Conservation (phyloP, 2,329 filamentous ascomycete genomes). For the Pseudogymnoascus sp. region DNA sequence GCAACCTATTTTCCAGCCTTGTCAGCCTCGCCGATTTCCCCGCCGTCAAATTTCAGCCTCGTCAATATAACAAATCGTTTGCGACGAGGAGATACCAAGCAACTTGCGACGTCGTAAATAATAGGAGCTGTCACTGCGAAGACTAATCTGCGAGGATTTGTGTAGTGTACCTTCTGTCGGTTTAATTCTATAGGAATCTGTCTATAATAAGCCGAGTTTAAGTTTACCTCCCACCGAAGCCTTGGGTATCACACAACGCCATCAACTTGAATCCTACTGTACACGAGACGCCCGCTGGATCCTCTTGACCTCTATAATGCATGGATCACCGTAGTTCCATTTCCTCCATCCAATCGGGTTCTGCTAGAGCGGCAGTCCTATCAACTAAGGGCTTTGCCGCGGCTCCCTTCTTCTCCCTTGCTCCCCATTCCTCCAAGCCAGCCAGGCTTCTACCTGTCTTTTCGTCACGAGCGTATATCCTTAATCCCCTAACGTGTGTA, state of each 20-base stretch:
- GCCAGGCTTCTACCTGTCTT: conserved; percentile 18
- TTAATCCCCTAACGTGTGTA: conserved; percentile 90
- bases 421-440: conserved; percentile 14
- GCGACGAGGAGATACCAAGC: neutral
- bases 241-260: conserved; percentile 4
- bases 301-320: neutral
- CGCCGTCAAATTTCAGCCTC: neutral
- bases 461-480: conserved; percentile 59
- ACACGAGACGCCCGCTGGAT: neutral
- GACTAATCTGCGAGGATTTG: neutral
- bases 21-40: neutral
- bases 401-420: conserved; percentile 11
- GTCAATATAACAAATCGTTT: neutral
- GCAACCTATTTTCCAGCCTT: neutral
- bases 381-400: neutral
- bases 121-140: neutral
- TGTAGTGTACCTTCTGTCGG: neutral
- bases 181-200: neutral
- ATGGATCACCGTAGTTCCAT: conserved; percentile 26
- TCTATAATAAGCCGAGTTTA: neutral
- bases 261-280: neutral
- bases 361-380: conserved; percentile 19
- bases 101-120: neutral
- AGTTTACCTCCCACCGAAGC: neutral
- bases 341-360: conserved; percentile 32